Base-by-base conservation (phyloP, 73 alveolate genomes). In the Paramecium caudatum region DNA sequence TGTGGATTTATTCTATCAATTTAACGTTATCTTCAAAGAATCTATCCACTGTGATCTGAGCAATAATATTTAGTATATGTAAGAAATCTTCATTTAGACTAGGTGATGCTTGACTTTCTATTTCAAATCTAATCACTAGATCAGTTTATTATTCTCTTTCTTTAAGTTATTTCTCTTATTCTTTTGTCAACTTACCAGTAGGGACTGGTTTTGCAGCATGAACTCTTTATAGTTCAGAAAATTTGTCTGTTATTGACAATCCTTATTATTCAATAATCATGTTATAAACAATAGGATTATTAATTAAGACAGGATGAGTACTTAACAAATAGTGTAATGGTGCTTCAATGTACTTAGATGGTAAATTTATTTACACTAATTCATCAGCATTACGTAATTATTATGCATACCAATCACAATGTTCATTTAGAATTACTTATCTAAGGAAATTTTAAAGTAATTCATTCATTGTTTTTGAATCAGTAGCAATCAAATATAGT, bases 321-420 rank as follows among this genome's bases (percentile, higher is more conserved):
- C 27, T 17, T 74, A 74, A 4, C 17, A 74, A 21, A 21, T 19
- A 39, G 16, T 74, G 19, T 15, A 74, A 45, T 41, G 88, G 88
- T 13, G 68, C 17, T 74, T 74, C 88, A 10, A 74, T 37, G 19
- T 16, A 74, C 21, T 43, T 74, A 21, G n/a, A 39, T 19, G 88
- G 88, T 3, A 37, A 41, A 41, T 16, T 16, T 74, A 74, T 74
- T 41, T 74, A 30, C 2, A 1, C 43, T 0, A 27, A 25, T 3
- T 45, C 65, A 16, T 37, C 50, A 2, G 61, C 6, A 33, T 30
- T 41, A 41, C 43, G 36, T 30, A 74, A 10, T 74, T 74, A 45
- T 37, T 74, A 16, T 15, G 88, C 88, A 74, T 41, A 47, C 88
- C 88, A 74, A 74, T 74, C 88, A 8, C 49, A 34, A 45, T 74